phyloP scores from a whole-genome alignment of 2,329 filamentous ascomycete genomes.

The Sclerotinia spermophila region DNA sequence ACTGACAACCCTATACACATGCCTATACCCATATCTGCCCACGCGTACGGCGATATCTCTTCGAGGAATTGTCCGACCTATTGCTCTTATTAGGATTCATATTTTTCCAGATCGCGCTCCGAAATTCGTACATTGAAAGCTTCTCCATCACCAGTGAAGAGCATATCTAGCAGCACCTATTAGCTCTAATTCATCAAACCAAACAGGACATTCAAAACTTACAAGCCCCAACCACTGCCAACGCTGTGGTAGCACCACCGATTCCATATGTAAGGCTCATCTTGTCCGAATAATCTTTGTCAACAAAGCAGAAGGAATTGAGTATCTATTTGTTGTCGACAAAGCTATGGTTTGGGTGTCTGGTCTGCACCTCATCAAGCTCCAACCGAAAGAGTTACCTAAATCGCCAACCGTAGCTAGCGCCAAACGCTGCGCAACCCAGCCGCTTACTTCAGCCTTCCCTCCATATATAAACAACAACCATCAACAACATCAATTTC shows the following conservation, averaged over 20 bases:
- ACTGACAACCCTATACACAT: slow-evolving; percentile 96
- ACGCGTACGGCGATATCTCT: slow-evolving; percentile 88
- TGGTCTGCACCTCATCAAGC: slow-evolving; percentile 14
- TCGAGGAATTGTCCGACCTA: slow-evolving; percentile 92
- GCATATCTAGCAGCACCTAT: slow-evolving; percentile 70
- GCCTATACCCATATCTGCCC: slow-evolving; percentile 85
- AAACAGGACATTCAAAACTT: slow-evolving; percentile 46
- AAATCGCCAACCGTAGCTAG: slow-evolving; percentile 27
- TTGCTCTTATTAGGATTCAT: slow-evolving; percentile 18
- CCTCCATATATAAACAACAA: slow-evolving; percentile 22
- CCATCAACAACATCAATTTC: slow-evolving; percentile 15
- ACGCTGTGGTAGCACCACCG: slow-evolving; percentile 63
- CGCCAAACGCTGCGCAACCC: slow-evolving; percentile 17
- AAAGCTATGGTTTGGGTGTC: slow-evolving; percentile 13
- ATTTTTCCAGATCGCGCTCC: background rate
- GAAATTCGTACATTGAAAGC: slow-evolving; percentile 73
- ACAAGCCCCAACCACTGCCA: slow-evolving; percentile 76
- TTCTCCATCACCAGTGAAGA: slow-evolving; percentile 95
- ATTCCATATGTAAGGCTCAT: slow-evolving; percentile 74
- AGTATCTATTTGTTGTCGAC: slow-evolving; percentile 8
- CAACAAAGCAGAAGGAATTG: background rate
- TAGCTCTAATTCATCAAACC: slow-evolving; percentile 25
- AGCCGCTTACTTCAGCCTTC: slow-evolving; percentile 24
- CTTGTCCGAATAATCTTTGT: slow-evolving; percentile 28
- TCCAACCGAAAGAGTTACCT: slow-evolving; percentile 13